These are phyloP conservation scores for Metschnikowia peoriensis DNA, from an alignment of 805 yeast genomes.

Conservation along the genomic window DNA sequence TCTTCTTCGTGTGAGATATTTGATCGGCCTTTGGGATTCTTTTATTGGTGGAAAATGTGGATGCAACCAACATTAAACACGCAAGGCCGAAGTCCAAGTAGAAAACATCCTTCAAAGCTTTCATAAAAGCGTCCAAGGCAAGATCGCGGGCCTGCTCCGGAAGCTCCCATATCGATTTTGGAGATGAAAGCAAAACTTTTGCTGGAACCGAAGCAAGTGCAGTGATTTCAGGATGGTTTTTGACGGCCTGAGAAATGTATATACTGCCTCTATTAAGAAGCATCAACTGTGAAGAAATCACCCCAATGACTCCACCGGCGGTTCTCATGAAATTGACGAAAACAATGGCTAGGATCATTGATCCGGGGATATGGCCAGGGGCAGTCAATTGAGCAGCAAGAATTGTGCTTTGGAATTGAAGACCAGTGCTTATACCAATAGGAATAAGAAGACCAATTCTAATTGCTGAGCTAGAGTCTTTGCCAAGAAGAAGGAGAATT, in stretches of 20 bases:
- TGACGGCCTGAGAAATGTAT: conserved; percentile 11
- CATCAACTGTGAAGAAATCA: conserved; percentile 33
- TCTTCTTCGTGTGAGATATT: conserved; percentile 9
- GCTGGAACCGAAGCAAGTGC: conserved; percentile 5
- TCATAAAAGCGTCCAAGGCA: conserved; percentile 25
- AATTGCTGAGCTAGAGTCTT: conserved; percentile 20
- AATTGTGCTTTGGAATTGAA: conserved; percentile 36
- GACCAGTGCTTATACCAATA: conserved; percentile 35
- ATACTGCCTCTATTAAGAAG: conserved; percentile 13
- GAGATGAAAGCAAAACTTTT: conserved; percentile 20
- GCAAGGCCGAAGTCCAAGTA: conserved; percentile 18
- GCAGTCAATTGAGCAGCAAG: conserved; percentile 37
- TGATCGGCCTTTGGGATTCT: conserved; percentile 15
- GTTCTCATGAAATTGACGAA: conserved; percentile 34
- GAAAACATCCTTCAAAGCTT: conserved; percentile 17
- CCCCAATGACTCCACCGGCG: conserved; percentile 32
- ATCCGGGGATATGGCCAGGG: conserved; percentile 35
- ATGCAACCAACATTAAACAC: conserved; percentile 10
- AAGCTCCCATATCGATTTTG: conserved; percentile 26
- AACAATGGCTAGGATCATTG: conserved; percentile 34
- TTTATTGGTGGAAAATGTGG: conserved; percentile 16
- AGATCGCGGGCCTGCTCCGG: conserved; percentile 22
- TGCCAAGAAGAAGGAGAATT: conserved; percentile 26
- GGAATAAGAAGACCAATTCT: conserved; percentile 35
- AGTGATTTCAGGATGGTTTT: conserved; percentile 5